phyloP scores from a whole-genome alignment of 2,329 filamentous ascomycete species.

The Colletotrichum nymphaeae region DNA sequence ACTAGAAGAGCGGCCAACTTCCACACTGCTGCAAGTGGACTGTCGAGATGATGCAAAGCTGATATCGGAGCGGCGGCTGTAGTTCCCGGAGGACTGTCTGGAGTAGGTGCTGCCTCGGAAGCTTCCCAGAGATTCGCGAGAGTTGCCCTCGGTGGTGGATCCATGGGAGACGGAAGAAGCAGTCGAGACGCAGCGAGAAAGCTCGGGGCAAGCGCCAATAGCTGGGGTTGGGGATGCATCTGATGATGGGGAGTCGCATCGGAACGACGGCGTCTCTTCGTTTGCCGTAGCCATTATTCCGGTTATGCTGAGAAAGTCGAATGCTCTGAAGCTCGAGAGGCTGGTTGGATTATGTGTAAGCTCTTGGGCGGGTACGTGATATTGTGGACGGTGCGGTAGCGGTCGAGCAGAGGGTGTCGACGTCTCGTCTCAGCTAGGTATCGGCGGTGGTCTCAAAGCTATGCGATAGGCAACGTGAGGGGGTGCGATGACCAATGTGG shows the following conservation, averaged over 20 bases:
- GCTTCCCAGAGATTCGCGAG: slow-evolving; percentile 68
- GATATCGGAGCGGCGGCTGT: slow-evolving; percentile 56
- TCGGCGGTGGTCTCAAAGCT: slow-evolving; percentile 9
- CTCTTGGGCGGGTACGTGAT: neutral
- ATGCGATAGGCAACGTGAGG: slow-evolving; percentile 12
- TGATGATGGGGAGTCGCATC: slow-evolving; percentile 73
- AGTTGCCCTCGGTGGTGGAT: slow-evolving; percentile 60
- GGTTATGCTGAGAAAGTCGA: slow-evolving; percentile 5
- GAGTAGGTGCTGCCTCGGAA: slow-evolving; percentile 68
- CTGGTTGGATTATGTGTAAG: neutral
- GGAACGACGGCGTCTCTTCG: slow-evolving; percentile 49
- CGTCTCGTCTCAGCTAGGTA: slow-evolving; percentile 20
- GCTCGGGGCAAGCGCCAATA: slow-evolving; percentile 66
- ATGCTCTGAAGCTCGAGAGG: neutral
- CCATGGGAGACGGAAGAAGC: slow-evolving; percentile 69
- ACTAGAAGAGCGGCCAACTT: slow-evolving; percentile 45
- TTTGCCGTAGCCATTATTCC: slow-evolving; percentile 48
- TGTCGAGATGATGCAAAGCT: slow-evolving; percentile 54
- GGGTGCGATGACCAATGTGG: slow-evolving; percentile 16
- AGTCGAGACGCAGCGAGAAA: slow-evolving; percentile 74
- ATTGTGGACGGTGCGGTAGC: neutral
- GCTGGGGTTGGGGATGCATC: slow-evolving; percentile 72
- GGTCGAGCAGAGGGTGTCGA: slow-evolving; percentile 6
- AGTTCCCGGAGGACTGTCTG: slow-evolving; percentile 73
- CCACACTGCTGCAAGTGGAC: slow-evolving; percentile 58